phyloP scores from a whole-genome alignment of 805 yeast genomes.

The Ogataea saltuana region DNA sequence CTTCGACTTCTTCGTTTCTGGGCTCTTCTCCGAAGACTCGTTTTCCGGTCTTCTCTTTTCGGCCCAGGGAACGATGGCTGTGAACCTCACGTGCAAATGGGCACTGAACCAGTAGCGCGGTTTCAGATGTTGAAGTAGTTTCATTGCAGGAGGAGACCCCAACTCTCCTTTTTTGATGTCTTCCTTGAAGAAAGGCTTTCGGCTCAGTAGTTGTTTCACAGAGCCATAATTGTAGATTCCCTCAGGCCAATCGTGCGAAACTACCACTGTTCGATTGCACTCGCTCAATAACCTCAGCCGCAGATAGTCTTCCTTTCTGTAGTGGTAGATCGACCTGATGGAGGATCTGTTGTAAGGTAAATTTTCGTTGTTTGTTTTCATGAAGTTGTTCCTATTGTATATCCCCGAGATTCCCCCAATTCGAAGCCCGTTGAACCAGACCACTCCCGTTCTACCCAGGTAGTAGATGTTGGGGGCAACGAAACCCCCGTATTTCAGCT shows the following conservation, averaged over 20 bases:
- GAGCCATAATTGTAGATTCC: slow-evolving; percentile 72
- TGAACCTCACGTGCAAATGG: slow-evolving; percentile 78
- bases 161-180: slow-evolving; percentile 62
- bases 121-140: slow-evolving; percentile 49
- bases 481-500: slow-evolving; percentile 86
- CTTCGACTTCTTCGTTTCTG: slow-evolving; percentile 11
- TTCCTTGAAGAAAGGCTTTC: slow-evolving; percentile 64
- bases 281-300: slow-evolving; percentile 48
- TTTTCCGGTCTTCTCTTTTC: slow-evolving; percentile 2
- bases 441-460: slow-evolving; percentile 72
- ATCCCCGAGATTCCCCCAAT: slow-evolving; percentile 89
- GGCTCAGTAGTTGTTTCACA: slow-evolving; percentile 44
- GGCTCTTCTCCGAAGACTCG: slow-evolving; percentile 4
- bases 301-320: slow-evolving; percentile 60
- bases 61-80: slow-evolving; percentile 48
- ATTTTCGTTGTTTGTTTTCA: slow-evolving; percentile 41
- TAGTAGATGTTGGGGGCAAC: slow-evolving; percentile 86
- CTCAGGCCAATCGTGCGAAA: slow-evolving; percentile 95
- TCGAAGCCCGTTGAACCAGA: slow-evolving; percentile 73
- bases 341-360: slow-evolving; percentile 51
- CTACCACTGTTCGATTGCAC: slow-evolving; percentile 48
- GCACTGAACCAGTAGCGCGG: slow-evolving; percentile 87
- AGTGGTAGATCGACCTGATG: slow-evolving; percentile 69
- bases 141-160: slow-evolving; percentile 72
- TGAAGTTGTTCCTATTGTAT: slow-evolving; percentile 54